Conservation (phyloP, 106 monocot genomes). For the Vanilla planifolia region DNA sequence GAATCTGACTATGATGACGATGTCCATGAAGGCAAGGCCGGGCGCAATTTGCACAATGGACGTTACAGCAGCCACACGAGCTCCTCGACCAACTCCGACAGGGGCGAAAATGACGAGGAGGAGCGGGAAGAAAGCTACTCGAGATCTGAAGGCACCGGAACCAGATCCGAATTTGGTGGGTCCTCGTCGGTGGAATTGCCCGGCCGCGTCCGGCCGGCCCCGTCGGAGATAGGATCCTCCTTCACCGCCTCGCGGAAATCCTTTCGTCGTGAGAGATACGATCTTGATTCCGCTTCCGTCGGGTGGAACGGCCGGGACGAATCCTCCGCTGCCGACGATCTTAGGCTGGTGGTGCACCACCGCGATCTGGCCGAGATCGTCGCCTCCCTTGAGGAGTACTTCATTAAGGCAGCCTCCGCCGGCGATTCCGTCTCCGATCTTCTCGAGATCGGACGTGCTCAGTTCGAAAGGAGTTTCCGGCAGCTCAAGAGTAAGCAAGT, state of each 20-base stretch:
- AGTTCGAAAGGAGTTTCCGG: constrained; percentile 80
- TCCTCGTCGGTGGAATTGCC: constrained; percentile 1
- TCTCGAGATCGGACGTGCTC: constrained; percentile 74
- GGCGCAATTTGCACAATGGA: background rate
- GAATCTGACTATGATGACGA: too few species aligned
- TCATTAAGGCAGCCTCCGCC: constrained; percentile 62
- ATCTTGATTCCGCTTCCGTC: constrained; percentile 12
- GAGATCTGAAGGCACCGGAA: constrained; percentile 41
- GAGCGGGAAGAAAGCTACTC: constrained; percentile 19
- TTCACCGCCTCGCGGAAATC: constrained; percentile 6
- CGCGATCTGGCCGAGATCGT: constrained; percentile 74
- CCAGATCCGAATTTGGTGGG: constrained; percentile 40
- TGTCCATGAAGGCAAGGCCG: background rate
- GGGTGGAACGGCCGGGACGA: constrained; percentile 16
- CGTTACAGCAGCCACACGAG: constrained; percentile 32
- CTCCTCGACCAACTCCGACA: constrained; percentile 36
- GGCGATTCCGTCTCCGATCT: constrained; percentile 67
- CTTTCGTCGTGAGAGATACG: constrained; percentile 19
- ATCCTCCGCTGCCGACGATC: constrained; percentile 18
- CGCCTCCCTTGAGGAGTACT: constrained; percentile 79
- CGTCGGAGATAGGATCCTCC: constrained; percentile 39
- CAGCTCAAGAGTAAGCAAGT: constrained; percentile 78
- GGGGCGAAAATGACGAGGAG: constrained; percentile 20
- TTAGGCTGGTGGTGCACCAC: constrained; percentile 67
- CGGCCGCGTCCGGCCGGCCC: constrained; percentile 17